Percentiles rank a stretch among this genome's conserved stretches.
Conservation (phyloP, 1,284 basidiomycete species). For the Tilletia setariae region DNA sequence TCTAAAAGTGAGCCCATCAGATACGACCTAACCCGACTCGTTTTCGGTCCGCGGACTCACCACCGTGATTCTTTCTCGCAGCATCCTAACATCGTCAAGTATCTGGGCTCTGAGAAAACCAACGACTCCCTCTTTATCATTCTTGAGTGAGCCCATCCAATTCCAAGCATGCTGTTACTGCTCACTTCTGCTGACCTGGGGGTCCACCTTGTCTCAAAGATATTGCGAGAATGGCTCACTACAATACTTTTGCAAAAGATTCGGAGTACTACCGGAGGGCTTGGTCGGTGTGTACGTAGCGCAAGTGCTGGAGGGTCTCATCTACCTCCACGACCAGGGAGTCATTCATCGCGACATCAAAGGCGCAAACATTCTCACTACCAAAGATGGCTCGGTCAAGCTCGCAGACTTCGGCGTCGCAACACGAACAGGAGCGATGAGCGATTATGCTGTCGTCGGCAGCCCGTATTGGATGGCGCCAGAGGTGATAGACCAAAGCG, state of each 20-base stretch:
- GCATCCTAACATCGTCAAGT: conserved; percentile 92
- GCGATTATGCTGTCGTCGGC: conserved; percentile 56
- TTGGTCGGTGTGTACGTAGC: conserved; percentile 94
- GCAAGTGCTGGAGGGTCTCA: conserved; percentile 63
- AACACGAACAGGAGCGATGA: conserved; percentile 33
- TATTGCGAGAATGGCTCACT: conserved; percentile 98
- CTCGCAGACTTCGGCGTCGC: conserved; percentile 38
- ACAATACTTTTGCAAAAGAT: conserved; percentile 89
- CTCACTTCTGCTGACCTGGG: conserved; percentile 14
- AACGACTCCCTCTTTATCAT: conserved; percentile 93
- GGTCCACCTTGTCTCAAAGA: conserved; percentile 55
- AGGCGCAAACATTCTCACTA: conserved; percentile 61
- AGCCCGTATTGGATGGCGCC: conserved; percentile 55
- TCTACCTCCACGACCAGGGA: conserved; percentile 50
- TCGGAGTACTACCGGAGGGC: conserved; percentile 95
- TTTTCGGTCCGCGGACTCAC: neutral
- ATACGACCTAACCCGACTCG: neutral
- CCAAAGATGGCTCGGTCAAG: conserved; percentile 63
- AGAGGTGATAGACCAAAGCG: conserved; percentile 66
- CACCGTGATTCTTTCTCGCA: neutral
- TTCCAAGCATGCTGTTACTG: conserved; percentile 7
- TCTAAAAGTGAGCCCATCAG: conserved; percentile 61
- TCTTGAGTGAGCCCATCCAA: conserved; percentile 66
- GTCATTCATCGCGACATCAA: conserved; percentile 47
- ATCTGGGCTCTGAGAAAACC: conserved; percentile 95